Evolutionary conservation across 2,329 filamentous ascomycete genomes (phyloP), one percentile per base, ranked within the genome.

Genomic region (Hypoxylon sp.): DNA sequence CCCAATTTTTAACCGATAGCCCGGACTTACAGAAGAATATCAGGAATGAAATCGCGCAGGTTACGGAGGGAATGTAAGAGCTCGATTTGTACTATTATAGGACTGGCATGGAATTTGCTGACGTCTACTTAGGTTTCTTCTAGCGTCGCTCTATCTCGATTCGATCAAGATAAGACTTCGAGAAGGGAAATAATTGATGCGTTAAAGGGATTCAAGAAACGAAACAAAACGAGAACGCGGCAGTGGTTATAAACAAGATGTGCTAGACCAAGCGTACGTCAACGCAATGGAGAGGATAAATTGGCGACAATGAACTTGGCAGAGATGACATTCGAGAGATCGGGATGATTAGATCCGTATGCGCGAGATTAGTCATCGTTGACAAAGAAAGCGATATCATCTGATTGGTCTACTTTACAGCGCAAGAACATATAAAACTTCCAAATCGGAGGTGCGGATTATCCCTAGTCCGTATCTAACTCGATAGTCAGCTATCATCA

Each of bases 271-370:
- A 5, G 80, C 80, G 0, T 88, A 88, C 53, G 63, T 78, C 0
- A 66, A 80, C 0, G 80, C 81, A 0, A 81, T 87, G 73, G 33
- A 80, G 1, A 74, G 84, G n/a, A 84, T 87, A 24, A 53, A 0
- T 55, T 1, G 77, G 67, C 0, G 44, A 72, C 1, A 0, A 50
- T 0, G 59, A 74, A 1, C 58, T 84, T 9, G 79, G 83, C 5
- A 19, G 76, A 48, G 77, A 82, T 0, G 80, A 81, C 22, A 26
- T 84, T 0, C 66, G 78, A 0, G 66, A 78, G 0, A 42, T 80
- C 1, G 74, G 78, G 5, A 72, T 78, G 1, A 63, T 84, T 1
- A 60, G 83, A 0, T 79, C 79, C 3, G 74, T 76, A 1, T 85
- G 82, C 64, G 78, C 77, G 37, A 83, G 83, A 0, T 57, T 86